A percentile compares a stretch with the other conserved stretches of the same genome.
These are phyloP conservation scores for Pyropia yezoensis DNA, from an alignment of 23 red algal species.

Conservation along the genomic window DNA sequence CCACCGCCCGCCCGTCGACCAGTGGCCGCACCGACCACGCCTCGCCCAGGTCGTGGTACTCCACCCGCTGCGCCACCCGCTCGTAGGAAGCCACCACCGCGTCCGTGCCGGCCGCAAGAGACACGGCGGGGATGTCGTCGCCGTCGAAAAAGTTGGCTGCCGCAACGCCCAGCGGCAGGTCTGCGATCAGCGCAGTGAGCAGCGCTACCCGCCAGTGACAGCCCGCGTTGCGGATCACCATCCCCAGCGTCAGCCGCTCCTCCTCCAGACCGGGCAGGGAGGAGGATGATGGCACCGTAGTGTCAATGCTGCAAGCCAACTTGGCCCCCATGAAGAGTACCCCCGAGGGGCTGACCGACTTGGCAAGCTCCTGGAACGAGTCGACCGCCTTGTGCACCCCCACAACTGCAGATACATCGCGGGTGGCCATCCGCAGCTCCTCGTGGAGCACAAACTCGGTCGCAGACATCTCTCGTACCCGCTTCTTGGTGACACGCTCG, in stretches of 20 bases:
- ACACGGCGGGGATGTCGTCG: conserved; percentile 4
- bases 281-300: neutral
- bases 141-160: conserved; percentile 13
- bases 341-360: neutral
- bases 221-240: conserved; percentile 31
- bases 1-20: conserved; percentile 44
- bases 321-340: neutral
- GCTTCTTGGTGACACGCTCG: no score
- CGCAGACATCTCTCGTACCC: no score
- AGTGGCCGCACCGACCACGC: conserved; percentile 58
- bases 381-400: neutral
- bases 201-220: conserved; percentile 33
- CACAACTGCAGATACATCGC: neutral
- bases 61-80: conserved; percentile 30
- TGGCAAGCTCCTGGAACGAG: neutral
- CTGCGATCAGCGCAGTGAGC: conserved; percentile 36
- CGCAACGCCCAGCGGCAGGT: conserved; percentile 13
- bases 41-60: conserved; percentile 28
- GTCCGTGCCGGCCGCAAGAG: conserved; percentile 7
- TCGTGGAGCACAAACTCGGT: no score
- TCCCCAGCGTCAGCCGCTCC: conserved; percentile 16
- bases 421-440: neutral
- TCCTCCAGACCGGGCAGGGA: conserved; percentile 3
- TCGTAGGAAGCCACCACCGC: conserved; percentile 16
- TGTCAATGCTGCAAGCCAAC: conserved; percentile 1